Evolutionary conservation across 164 flowering plant genomes (phyloP), one percentile per base, ranked within the genome.

Genomic region (Litsea cubeba): DNA sequence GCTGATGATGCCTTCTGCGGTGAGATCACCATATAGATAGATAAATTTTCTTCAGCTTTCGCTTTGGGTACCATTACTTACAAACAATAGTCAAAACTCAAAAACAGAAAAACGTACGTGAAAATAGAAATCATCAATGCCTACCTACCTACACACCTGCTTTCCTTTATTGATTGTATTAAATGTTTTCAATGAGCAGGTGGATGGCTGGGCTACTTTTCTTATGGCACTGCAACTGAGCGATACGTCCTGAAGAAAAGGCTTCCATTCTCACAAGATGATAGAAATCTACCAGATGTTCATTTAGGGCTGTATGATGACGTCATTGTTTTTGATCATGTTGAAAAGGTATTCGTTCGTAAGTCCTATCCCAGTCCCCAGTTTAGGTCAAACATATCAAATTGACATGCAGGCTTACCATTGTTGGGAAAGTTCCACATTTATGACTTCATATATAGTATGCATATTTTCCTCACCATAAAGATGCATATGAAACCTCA

Each of bases 191-290:
- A 10, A 23, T 12, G 46, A 1, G 28, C 85, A 95, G 98, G 99
- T 81, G 99, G 99, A 23, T 93, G 98, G 98, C 95, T 91, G 57
- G 98, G 98, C 25, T 96, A 88, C 75, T 93, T 96, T 78, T 93
- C 97, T 35, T 96, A 94, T 82, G 99, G 94, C 75, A 88, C 95
- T 14, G 91, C 94, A 69, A 8, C 11, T 8, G 10, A 8, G 46
- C 92, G 98, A 0, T 92, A 89, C 72, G 92, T 84, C 51, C 98
- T 93, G 85, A 89, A 82, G 84, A 94, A 90, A 78, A 96, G 89
- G 78, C 82, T 96, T 70, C 94, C 98, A 57, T 95, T 95, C 76
- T 83, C n/a, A n/a, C n/a, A 35, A 32, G 98, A 95, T 84, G 99
- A 95, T 77, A 87, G 97, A 74, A 91, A 89, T 71, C 95, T 95